Evolutionary conservation across 2,329 filamentous ascomycete species (phyloP).

Genomic region (Colletotrichum sojae): DNA sequence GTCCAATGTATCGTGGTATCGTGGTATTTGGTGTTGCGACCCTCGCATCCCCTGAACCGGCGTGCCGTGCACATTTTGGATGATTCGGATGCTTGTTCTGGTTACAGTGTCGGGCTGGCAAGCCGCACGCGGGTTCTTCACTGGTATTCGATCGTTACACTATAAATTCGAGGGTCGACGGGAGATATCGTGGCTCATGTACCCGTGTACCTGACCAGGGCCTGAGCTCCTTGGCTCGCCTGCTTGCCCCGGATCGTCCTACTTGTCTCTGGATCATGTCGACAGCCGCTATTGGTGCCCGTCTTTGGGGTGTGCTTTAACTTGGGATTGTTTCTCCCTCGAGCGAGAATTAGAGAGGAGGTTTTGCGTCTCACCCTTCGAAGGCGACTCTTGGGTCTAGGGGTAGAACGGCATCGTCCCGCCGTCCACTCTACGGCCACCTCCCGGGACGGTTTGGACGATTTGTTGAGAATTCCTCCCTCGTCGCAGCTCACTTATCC

Average conservation of each 20-base stretch:
- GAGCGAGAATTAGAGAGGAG: background rate
- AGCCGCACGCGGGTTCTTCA: constrained; percentile 23
- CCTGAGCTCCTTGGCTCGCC: constrained; percentile 5
- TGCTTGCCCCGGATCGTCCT: constrained; percentile 24
- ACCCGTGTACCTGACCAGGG: constrained; percentile 9
- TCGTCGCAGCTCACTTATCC: constrained; percentile 6
- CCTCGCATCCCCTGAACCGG: background rate
- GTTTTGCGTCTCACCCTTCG: background rate
- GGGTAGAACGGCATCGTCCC: constrained; percentile 22
- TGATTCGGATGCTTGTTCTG: constrained; percentile 1
- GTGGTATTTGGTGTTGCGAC: constrained; percentile 14
- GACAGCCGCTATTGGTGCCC: constrained; percentile 5
- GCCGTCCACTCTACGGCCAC: constrained; percentile 18
- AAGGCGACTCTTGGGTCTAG: constrained; percentile 18
- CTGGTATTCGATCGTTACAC: constrained; percentile 13
- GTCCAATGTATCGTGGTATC: constrained; percentile 23
- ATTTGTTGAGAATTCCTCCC: constrained; percentile 21
- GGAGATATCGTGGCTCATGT: constrained; percentile 3
- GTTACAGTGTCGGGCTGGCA: constrained; percentile 21
- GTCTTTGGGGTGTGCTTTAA: background rate
- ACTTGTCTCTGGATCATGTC: constrained; percentile 18
- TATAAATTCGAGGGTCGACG: constrained; percentile 6
- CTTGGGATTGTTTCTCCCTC: constrained; percentile 20
- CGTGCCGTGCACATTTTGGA: constrained; percentile 1
- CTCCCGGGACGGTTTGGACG: background rate